A percentile compares a stretch with the other conserved stretches of the same genome.
phyloP scores from a whole-genome alignment of 768 basidiomycete genomes.

The Boletellus ananiceps region DNA sequence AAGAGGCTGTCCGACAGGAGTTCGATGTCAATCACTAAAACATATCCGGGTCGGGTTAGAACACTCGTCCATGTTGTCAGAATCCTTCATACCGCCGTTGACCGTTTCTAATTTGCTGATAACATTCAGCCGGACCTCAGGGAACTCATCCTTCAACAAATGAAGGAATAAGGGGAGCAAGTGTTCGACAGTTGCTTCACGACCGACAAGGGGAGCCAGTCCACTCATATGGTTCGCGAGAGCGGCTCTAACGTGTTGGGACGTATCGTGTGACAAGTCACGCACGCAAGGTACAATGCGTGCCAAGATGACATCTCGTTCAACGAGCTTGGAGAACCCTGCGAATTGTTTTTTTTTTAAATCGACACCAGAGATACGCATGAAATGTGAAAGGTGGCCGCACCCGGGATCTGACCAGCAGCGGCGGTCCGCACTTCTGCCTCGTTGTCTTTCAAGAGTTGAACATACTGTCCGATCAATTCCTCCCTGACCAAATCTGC shows the following conservation, averaged over 20 bases:
- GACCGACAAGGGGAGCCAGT: conserved; percentile 89
- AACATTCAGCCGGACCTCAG: conserved; percentile 94
- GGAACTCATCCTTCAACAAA: conserved; percentile 96
- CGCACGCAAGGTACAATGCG: conserved; percentile 93
- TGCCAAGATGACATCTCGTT: conserved; percentile 89
- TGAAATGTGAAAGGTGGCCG: conserved; percentile 10
- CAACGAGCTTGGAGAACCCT: conserved; percentile 94
- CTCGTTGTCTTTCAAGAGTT: conserved; percentile 95
- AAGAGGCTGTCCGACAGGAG: conserved; percentile 90
- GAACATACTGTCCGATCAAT: conserved; percentile 87
- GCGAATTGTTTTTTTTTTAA: background rate
- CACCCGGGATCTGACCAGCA: conserved; percentile 95
- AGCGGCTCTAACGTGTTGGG: conserved; percentile 96
- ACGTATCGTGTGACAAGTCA: conserved; percentile 87
- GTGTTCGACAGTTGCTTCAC: conserved; percentile 92
- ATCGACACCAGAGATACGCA: conserved; percentile 4
- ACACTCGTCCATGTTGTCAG: background rate
- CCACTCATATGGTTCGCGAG: conserved; percentile 95
- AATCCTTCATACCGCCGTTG: conserved; percentile 64
- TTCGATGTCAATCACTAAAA: conserved; percentile 93
- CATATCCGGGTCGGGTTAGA: conserved; percentile 8
- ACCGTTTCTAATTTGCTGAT: conserved; percentile 98
- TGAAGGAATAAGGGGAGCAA: conserved; percentile 95
- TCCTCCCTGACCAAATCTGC: conserved; percentile 89
- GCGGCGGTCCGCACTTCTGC: conserved; percentile 97